Evolutionary conservation across 768 basidiomycete species (phyloP).

Genomic region (Lactarius quietus): DNA sequence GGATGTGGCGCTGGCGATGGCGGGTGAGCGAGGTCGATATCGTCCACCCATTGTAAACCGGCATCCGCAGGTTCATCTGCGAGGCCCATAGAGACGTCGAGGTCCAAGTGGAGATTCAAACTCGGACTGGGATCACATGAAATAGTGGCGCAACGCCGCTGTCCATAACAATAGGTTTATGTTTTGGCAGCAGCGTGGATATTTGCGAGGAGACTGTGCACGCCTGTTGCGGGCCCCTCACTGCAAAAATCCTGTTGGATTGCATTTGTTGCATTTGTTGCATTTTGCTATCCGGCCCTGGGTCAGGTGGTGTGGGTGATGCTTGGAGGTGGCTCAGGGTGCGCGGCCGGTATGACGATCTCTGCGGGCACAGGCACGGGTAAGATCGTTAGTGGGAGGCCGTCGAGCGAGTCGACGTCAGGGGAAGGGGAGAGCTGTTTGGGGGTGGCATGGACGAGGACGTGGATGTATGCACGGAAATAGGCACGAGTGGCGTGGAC

Average conservation of each 20-base stretch:
- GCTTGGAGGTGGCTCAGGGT: too few species aligned
- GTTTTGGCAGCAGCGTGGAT: not conserved
- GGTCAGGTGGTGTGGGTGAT: too few species aligned
- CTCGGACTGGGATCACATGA: not conserved
- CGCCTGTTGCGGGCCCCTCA: conserved; percentile 18
- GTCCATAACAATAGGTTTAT: not conserved
- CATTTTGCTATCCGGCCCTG: too few species aligned
- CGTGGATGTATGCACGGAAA: not conserved
- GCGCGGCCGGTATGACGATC: not conserved
- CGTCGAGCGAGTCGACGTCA: not conserved
- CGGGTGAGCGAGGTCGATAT: not conserved
- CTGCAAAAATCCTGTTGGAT: conserved; percentile 9
- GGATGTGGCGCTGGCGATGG: too few species aligned
- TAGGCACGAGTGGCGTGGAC: not conserved
- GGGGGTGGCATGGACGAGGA: not conserved
- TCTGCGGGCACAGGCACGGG: not conserved
- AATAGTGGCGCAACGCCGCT: not conserved
- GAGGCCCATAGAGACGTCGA: conserved; percentile 4
- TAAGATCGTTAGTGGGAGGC: conserved; percentile 6
- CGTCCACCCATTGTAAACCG: too few species aligned
- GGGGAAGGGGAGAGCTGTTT: not conserved
- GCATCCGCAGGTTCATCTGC: too few species aligned
- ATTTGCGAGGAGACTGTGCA: conserved; percentile 18
- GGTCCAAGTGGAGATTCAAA: not conserved
- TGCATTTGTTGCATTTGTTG: not conserved